Evolutionary conservation across 306 rosid genomes (phyloP), one percentile per base, ranked within the genome.

Genomic region (Echinosophora koreensis): DNA sequence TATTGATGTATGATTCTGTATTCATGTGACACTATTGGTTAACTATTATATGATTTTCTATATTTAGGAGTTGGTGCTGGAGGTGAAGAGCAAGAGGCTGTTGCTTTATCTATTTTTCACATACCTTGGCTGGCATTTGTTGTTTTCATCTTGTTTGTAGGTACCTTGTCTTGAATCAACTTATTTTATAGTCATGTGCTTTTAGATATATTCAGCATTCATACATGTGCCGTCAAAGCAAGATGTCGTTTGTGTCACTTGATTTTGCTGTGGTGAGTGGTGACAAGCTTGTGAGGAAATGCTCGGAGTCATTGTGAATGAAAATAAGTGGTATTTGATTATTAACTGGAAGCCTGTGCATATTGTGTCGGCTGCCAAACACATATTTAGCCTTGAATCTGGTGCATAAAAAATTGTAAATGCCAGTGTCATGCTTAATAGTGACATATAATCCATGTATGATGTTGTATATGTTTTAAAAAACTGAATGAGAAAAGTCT

Each of bases 31-130:
- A 4, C 32, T 49, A 22, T 38, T 74, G 11, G 12, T 65, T 61
- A 8, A 63, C 54, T 51, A 22, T 15, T 10, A 14, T 34, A 28
- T 37, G 73, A 32, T 51, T 84, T 65, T 77, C 58, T 73, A 38
- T 71, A 42, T 76, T 22, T 82, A 93, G 97, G 97, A 82, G 97
- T 93, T 80, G 97, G 97, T 71, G 97, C 96, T 46, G 96, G 97
- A 58, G 91, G 96, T 46, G 97, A 90, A 87, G 94, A 93, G 86
- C 97, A 93, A 86, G 85, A 78, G 71, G 86, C 91, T 49, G 85
- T 87, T 59, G 85, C 86, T 32, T 84, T 93, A 80, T 90, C 97
- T 2, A 61, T 90, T 64, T 88, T 90, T 69, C 96, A 85, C 65
- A 80, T 93, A 67, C 97, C 96, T 73, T 88, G 88, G 86, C 80